Percentiles rank a stretch among this genome's conserved stretches.
Conservation (phyloP, 2,329 filamentous ascomycete genomes). For the Fusarium burgessii region DNA sequence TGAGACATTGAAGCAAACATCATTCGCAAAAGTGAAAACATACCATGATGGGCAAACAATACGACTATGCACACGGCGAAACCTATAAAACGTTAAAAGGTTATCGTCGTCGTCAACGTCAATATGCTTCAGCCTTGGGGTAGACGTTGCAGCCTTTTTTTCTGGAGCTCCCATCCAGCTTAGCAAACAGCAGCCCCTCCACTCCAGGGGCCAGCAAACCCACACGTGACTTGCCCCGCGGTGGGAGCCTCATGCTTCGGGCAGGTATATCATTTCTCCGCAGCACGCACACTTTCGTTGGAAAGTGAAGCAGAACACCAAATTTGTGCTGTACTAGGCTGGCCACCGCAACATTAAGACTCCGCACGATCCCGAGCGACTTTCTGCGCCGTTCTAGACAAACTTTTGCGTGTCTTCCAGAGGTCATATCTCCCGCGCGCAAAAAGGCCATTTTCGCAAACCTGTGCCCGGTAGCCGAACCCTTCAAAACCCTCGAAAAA, state of each 20-base stretch:
- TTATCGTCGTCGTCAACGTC: constrained; percentile 44
- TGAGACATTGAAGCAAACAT: neutral
- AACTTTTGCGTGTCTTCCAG: constrained; percentile 36
- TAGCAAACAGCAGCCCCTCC: constrained; percentile 45
- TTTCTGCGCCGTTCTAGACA: constrained; percentile 40
- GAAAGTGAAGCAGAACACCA: constrained; percentile 53
- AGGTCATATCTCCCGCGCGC: constrained; percentile 39
- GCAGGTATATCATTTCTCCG: constrained; percentile 56
- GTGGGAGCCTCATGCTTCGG: constrained; percentile 44
- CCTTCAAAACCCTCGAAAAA: constrained; percentile 36
- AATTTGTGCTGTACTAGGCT: constrained; percentile 52
- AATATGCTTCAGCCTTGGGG: constrained; percentile 48
- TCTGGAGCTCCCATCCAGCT: constrained; percentile 47
- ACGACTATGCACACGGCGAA: constrained; percentile 39
- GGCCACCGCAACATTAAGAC: constrained; percentile 46
- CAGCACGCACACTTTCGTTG: constrained; percentile 54
- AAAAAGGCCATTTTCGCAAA: constrained; percentile 34
- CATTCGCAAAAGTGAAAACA: constrained; percentile 1
- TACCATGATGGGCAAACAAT: constrained; percentile 45
- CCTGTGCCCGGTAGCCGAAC: constrained; percentile 33
- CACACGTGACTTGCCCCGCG: constrained; percentile 59
- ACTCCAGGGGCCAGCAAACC: constrained; percentile 33
- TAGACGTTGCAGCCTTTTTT: constrained; percentile 49
- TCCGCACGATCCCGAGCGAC: constrained; percentile 47
- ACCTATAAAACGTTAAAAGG: constrained; percentile 35